phyloP scores from a whole-genome alignment of 108 stramenopile genomes.

The Poteriospumella lacustris region DNA sequence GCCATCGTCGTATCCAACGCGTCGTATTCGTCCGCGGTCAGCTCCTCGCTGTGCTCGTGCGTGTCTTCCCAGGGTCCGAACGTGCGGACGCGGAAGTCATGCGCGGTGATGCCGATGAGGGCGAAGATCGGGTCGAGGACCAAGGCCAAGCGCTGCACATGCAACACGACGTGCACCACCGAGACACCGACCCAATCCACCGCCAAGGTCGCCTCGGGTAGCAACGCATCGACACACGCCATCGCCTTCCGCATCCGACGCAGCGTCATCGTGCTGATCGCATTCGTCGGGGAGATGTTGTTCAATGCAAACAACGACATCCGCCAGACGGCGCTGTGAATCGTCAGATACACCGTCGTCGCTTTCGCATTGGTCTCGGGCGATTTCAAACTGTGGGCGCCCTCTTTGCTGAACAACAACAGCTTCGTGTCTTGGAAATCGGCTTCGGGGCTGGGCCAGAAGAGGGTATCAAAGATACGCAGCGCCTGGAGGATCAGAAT shows the following conservation, averaged over 20 bases:
- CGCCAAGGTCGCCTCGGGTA: neutral
- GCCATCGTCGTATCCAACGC: neutral
- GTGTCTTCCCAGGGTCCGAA: neutral
- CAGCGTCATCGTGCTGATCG: neutral
- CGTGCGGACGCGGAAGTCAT: neutral
- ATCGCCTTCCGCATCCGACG: neutral
- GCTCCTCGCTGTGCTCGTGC: neutral
- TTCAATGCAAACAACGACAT: neutral
- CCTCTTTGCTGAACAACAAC: neutral
- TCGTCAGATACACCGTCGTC: neutral
- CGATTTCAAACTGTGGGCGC: neutral
- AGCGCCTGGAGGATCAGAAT: conserved; percentile 5
- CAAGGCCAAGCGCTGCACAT: neutral
- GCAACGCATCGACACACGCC: neutral
- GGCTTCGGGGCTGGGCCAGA: neutral
- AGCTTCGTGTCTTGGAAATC: neutral
- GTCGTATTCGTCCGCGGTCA: neutral
- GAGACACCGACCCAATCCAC: neutral
- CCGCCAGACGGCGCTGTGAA: conserved; percentile 4
- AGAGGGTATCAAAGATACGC: conserved; percentile 15
- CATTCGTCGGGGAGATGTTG: neutral
- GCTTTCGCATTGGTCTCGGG: neutral
- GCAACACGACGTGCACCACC: neutral
- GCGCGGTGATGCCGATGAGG: neutral
- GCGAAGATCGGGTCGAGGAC: neutral